Evolutionary conservation across 352 stramenopile species (phyloP).

Genomic region (Phytophthora pinifolia): DNA sequence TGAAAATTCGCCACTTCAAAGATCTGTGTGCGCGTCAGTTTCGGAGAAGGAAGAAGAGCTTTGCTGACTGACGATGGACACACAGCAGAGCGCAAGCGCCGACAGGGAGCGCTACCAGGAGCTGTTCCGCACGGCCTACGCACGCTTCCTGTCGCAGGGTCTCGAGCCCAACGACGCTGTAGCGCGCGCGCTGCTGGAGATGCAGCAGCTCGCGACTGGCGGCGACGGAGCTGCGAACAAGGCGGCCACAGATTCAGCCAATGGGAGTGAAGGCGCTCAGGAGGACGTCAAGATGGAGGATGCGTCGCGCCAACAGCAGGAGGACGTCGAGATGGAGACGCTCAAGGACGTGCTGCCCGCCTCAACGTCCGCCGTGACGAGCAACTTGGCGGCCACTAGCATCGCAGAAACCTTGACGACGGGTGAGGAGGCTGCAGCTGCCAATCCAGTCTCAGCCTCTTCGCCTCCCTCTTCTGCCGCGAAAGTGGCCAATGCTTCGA

Average conservation of each 20-base stretch:
- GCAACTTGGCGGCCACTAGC: conserved; percentile 18
- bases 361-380: conserved; percentile 14
- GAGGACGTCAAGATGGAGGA: conserved; percentile 59
- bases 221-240: conserved; percentile 18
- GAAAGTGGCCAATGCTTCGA: background rate
- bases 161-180: conserved; percentile 64
- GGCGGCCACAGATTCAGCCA: background rate
- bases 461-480: background rate
- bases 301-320: conserved; percentile 18
- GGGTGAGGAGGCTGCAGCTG: background rate
- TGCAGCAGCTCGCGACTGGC: conserved; percentile 36
- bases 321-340: conserved; percentile 33
- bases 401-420: conserved; percentile 4
- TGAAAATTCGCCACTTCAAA: conserved; percentile 22
- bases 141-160: conserved; percentile 48
- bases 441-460: background rate
- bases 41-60: conserved; percentile 14
- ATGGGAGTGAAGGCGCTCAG: background rate
- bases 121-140: conserved; percentile 58
- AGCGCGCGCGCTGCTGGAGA: conserved; percentile 46
- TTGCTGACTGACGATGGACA: conserved; percentile 19
- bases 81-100: conserved; percentile 18
- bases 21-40: conserved; percentile 18
- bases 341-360: conserved; percentile 18
- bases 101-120: conserved; percentile 34